Conservation (phyloP, 371 early-diverging fungal genomes). For the Rhizopus stolonifer region DNA sequence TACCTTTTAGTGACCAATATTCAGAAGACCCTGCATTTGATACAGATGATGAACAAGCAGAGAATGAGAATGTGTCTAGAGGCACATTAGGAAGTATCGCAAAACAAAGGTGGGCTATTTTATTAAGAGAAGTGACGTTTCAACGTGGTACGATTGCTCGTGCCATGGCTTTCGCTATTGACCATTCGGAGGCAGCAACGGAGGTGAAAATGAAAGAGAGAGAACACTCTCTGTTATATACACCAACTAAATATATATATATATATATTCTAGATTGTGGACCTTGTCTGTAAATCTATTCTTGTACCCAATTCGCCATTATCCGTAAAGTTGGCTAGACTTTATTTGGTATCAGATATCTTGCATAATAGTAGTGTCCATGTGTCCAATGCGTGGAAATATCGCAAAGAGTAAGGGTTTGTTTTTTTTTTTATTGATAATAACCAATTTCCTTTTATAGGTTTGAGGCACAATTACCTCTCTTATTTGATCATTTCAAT, state of each 20-base stretch:
- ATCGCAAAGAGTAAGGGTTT: slow-evolving; percentile 57
- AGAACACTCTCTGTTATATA: background rate
- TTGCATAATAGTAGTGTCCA: slow-evolving; percentile 81
- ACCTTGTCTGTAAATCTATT: slow-evolving; percentile 64
- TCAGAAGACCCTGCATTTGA: slow-evolving; percentile 35
- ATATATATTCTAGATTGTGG: slow-evolving; percentile 53
- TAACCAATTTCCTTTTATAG: background rate
- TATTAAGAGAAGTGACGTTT: slow-evolving; percentile 57
- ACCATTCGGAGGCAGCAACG: slow-evolving; percentile 80
- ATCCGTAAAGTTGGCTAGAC: slow-evolving; percentile 68
- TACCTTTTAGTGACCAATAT: slow-evolving; percentile 66
- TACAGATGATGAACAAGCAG: slow-evolving; percentile 58
- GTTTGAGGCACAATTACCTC: slow-evolving; percentile 67
- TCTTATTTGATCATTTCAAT: slow-evolving; percentile 73
- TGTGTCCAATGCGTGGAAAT: slow-evolving; percentile 87
- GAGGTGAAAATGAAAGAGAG: slow-evolving; percentile 47
- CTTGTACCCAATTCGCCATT: slow-evolving; percentile 60
- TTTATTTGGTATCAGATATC: slow-evolving; percentile 85
- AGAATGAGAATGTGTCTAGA: slow-evolving; percentile 48
- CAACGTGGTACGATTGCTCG: slow-evolving; percentile 72
- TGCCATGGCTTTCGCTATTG: slow-evolving; percentile 87
- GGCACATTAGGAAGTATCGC: slow-evolving; percentile 63
- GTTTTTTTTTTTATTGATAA: background rate
- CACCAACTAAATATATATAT: too few relatives aligned
- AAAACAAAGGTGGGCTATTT: slow-evolving; percentile 54